phyloP scores from a whole-genome alignment of 2,329 filamentous ascomycete species.

The Paecilomyces variotii region DNA sequence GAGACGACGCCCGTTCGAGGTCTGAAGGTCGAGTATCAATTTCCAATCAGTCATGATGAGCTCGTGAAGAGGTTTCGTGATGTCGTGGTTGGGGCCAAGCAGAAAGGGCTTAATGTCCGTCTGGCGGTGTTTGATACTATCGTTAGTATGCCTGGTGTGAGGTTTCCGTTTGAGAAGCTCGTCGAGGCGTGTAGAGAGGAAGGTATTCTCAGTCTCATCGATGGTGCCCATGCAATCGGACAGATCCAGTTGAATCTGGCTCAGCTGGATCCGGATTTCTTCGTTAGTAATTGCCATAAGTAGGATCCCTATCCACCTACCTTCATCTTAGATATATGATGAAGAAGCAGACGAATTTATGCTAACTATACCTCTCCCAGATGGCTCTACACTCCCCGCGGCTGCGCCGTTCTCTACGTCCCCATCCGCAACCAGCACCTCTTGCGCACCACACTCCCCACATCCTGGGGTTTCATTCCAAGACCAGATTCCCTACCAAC shows the following conservation, averaged over 20 bases:
- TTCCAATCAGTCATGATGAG: conserved; percentile 63
- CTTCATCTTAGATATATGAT: not conserved
- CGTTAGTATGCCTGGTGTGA: conserved; percentile 67
- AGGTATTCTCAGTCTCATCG: conserved; percentile 64
- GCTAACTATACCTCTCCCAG: conserved; percentile 21
- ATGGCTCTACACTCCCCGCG: conserved; percentile 77
- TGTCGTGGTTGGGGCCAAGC: conserved; percentile 47
- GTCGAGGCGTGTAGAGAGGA: conserved; percentile 56
- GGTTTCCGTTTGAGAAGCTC: conserved; percentile 69
- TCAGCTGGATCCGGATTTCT: conserved; percentile 70
- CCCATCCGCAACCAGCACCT: conserved; percentile 66
- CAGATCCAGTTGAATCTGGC: conserved; percentile 64
- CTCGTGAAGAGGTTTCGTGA: conserved; percentile 55
- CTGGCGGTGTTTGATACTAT: conserved; percentile 74
- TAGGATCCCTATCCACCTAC: conserved; percentile 11
- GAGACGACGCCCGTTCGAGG: conserved; percentile 52
- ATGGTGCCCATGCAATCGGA: conserved; percentile 79
- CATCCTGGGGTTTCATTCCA: conserved; percentile 68
- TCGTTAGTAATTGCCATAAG: conserved; percentile 81
- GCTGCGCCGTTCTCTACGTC: conserved; percentile 74
- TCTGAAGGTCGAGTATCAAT: conserved; percentile 53
- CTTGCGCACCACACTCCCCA: conserved; percentile 67
- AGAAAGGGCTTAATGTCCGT: conserved; percentile 54
- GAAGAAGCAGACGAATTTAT: not conserved
- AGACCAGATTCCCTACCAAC: conserved; percentile 26